Conservation (phyloP, 306 rosid species). For the Elaeagnus macrophylla region DNA sequence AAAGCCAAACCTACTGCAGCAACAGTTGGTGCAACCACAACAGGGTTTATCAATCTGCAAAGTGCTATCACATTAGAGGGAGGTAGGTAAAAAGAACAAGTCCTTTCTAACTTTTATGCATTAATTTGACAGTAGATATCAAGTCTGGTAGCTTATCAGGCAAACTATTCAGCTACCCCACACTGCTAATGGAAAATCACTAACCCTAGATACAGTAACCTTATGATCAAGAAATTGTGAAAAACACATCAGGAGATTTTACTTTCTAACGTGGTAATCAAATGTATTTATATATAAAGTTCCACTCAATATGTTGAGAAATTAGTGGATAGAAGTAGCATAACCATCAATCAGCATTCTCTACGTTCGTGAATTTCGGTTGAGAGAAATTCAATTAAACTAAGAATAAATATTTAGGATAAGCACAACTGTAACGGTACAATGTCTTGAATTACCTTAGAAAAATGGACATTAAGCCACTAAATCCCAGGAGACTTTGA, state of each 20-base stretch:
- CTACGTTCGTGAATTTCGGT: too few relatives aligned
- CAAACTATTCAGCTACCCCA: neutral
- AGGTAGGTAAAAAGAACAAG: neutral
- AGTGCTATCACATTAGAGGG: neutral
- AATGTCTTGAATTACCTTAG: slow-evolving; percentile 48
- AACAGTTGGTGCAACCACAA: slow-evolving; percentile 94
- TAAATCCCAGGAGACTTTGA: slow-evolving; percentile 78
- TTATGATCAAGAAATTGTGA: too few relatives aligned
- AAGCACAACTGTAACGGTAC: neutral
- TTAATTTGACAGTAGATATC: neutral
- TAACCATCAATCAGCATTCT: too few relatives aligned
- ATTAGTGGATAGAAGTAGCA: too few relatives aligned
- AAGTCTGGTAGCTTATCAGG: neutral
- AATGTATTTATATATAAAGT: too few relatives aligned
- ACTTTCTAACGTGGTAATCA: too few relatives aligned
- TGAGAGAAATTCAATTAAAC: neutral
- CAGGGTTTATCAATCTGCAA: slow-evolving; percentile 76
- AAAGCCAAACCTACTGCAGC: slow-evolving; percentile 93
- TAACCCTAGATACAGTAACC: too few relatives aligned
- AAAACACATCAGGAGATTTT: too few relatives aligned
- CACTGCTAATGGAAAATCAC: too few relatives aligned
- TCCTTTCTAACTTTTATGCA: neutral
- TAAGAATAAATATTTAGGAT: neutral
- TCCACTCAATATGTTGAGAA: too few relatives aligned
- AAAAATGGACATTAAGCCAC: slow-evolving; percentile 77